A percentile compares a stretch with the other conserved stretches of the same genome.
phyloP scores from a whole-genome alignment of 139 green algal species.

The Raphidocelis subcapitata region DNA sequence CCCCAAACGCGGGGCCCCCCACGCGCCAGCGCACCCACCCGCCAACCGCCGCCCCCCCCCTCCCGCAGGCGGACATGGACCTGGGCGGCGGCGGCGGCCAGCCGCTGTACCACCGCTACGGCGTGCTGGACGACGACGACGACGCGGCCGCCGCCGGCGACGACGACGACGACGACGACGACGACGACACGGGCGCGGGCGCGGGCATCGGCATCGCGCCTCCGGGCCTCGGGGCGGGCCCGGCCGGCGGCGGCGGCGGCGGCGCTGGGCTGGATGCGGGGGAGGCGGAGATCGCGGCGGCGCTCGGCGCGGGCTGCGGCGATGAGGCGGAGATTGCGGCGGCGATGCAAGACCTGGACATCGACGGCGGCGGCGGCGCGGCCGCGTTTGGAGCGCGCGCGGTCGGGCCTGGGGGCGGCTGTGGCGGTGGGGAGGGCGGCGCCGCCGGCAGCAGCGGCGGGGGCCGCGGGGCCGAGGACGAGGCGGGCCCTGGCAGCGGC shows the following conservation, averaged over 20 bases:
- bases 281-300: constrained; percentile 2
- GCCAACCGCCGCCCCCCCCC: no score
- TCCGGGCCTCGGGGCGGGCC: no score
- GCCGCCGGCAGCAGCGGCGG: no score
- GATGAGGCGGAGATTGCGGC: no score
- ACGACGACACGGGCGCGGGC: not conserved
- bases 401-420: not conserved
- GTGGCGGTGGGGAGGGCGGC: not conserved
- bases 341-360: no score
- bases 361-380: no score
- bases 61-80: constrained; percentile 51
- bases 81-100: not conserved
- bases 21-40: no score
- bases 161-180: constrained; percentile 46
- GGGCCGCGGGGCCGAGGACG: no score
- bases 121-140: constrained; percentile 26
- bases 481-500: no score
- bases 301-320: no score
- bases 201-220: not conserved
- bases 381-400: not conserved
- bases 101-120: constrained; percentile 4
- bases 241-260: not conserved
- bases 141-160: constrained; percentile 35
- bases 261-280: constrained; percentile 2
- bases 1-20: no score